These are phyloP conservation scores for Bruguiera hainesii DNA, from an alignment of 441 rosid genomes.

Conservation along the genomic window DNA sequence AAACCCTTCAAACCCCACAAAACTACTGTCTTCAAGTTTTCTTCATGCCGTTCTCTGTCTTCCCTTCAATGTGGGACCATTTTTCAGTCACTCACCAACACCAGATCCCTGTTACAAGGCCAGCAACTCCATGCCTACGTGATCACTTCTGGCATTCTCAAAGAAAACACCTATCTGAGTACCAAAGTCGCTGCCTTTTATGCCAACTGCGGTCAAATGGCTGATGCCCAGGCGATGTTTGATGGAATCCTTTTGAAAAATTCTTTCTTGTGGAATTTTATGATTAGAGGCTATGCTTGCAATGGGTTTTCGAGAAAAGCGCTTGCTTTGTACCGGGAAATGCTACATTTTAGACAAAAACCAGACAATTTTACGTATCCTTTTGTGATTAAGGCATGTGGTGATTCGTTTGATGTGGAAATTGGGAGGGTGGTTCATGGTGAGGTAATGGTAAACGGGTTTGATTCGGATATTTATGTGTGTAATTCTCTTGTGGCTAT, in stretches of 20 bases:
- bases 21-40: neutral
- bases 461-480: slow-evolving; percentile 48
- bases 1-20: neutral
- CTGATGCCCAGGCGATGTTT: slow-evolving; percentile 16
- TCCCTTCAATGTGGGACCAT: slow-evolving; percentile 29
- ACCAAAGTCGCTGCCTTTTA: slow-evolving; percentile 30
- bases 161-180: slow-evolving; percentile 19
- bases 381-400: slow-evolving; percentile 54
- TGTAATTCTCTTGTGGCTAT: slow-evolving; percentile 51
- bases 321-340: slow-evolving; percentile 17
- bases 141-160: slow-evolving; percentile 16
- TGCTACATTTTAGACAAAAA: slow-evolving; percentile 22
- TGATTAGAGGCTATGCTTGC: slow-evolving; percentile 28
- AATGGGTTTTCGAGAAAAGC: slow-evolving; percentile 13
- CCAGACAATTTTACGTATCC: slow-evolving; percentile 28
- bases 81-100: slow-evolving; percentile 24
- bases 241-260: slow-evolving; percentile 22
- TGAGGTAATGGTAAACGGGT: slow-evolving; percentile 49
- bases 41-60: slow-evolving; percentile 2
- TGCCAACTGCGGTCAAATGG: slow-evolving; percentile 22
- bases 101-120: slow-evolving; percentile 21
- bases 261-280: slow-evolving; percentile 30
- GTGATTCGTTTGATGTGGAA: slow-evolving; percentile 29
- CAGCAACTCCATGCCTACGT: slow-evolving; percentile 27
- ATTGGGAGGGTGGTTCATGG: slow-evolving; percentile 57